These are phyloP conservation scores for Penicillium canescens DNA, from an alignment of 495 filamentous ascomycete species.

Conservation along the genomic window DNA sequence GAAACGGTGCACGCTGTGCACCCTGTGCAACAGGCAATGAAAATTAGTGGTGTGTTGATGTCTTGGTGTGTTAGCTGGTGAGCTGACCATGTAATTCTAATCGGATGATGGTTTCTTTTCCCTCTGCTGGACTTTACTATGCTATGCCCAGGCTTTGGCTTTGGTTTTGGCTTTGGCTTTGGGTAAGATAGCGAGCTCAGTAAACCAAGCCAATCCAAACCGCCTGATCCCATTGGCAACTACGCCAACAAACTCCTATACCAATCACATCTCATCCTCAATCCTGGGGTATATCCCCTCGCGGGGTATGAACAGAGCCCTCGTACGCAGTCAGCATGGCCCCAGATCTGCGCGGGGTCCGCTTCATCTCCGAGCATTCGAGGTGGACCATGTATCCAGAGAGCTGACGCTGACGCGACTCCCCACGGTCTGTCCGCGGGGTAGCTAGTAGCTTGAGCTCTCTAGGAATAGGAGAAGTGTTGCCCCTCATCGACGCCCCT, in stretches of 20 bases:
- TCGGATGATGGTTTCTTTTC: not conserved
- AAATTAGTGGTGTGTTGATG: no score
- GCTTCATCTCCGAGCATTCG: not conserved
- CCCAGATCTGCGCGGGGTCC: not conserved
- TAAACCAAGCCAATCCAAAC: not conserved
- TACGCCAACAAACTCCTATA: not conserved
- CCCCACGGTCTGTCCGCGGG: not conserved
- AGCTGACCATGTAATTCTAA: not conserved
- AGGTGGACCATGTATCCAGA: not conserved
- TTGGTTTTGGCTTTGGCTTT: no score
- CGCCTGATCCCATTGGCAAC: not conserved
- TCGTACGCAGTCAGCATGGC: not conserved
- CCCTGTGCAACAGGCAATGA: not conserved
- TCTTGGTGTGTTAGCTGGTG: not conserved
- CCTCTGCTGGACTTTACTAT: no score
- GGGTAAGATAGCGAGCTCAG: not conserved
- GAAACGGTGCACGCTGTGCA: not conserved
- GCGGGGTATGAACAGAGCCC: slow-evolving; percentile 2
- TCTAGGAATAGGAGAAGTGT: not conserved
- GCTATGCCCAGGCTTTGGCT: no score
- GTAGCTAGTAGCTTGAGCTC: slow-evolving; percentile 7
- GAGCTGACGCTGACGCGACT: not conserved
- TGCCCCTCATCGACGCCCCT: not conserved
- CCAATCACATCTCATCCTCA: not conserved
- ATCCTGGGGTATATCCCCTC: slow-evolving; percentile 2